Base-by-base conservation (phyloP, 208 protist genomes). In the Crithidia thermophila region DNA sequence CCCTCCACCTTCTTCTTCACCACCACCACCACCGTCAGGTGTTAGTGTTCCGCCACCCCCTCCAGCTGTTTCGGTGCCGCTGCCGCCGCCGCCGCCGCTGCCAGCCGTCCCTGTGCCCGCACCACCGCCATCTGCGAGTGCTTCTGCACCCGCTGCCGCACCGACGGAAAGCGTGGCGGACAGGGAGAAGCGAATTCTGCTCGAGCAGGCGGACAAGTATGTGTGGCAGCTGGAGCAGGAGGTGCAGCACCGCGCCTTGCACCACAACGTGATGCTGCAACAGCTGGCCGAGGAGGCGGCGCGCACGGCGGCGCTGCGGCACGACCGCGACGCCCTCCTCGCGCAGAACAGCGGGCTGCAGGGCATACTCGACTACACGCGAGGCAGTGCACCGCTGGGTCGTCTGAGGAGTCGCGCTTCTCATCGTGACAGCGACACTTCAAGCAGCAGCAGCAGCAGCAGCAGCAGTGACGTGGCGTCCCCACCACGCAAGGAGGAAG, bases 191-290 rank as follows among this genome's bases (percentile, higher is more conserved):
- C 53, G 33, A 36, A 56, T 81, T 33, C 78, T 90, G 18, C 51
- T 90, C 30, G 65, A 77, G n/a, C 69, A 79, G 45, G 84, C 84
- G 10, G 81, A 77, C 37, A 63, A 77, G 46, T 90, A 90, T 55
- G 84, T 90, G 9, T 66, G 67, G 63, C 49, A 56, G 20, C 63
- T 90, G 4, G 80, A 90, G 58, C 62, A 84, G 63, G 81, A 90
- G 67, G 75, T 90, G 56, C 46, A 72, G 56, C 81, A 86, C 67
- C 80, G 75, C 27, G 62, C 67, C 9, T 25, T 74, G 10, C 81
- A 86, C 59, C 67, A 84, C 51, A 68, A 86, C 49, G 63, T 77
- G 11, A 65, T 77, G 39, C 57, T 68, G 20, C 77, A 80, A 37
- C 80, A 81, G 62, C 65, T 90, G 18, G 77, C 70, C 31, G 84